These are phyloP conservation scores for Solanum hybrid DNA, from an alignment of 305 asterid species.

Conservation along the genomic window DNA sequence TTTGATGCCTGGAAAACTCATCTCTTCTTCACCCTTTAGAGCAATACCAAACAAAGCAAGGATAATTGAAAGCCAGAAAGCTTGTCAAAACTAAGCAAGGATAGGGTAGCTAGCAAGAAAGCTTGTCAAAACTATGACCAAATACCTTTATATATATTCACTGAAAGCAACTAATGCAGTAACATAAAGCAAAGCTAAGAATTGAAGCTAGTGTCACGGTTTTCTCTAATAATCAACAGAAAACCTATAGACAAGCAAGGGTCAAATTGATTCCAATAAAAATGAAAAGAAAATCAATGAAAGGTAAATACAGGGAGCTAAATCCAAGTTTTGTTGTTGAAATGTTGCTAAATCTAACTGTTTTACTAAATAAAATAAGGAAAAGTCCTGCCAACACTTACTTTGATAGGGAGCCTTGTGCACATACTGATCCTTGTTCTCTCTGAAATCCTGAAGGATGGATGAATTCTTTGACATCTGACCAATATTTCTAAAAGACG, in stretches of 20 bases:
- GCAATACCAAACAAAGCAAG: background rate
- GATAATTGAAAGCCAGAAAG: background rate
- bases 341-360: background rate
- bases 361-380: background rate
- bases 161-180: background rate
- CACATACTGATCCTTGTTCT: constrained; percentile 50
- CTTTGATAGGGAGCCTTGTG: constrained; percentile 60
- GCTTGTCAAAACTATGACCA: background rate
- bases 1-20: background rate
- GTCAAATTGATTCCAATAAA: background rate
- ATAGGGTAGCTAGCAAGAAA: background rate
- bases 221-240: background rate
- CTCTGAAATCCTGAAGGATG: constrained; percentile 36
- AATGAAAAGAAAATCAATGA: background rate
- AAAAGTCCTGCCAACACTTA: constrained; percentile 13
- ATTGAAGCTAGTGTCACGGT: background rate
- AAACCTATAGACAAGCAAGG: background rate
- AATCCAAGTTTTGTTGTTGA: background rate
- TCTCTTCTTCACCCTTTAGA: background rate
- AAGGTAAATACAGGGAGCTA: background rate
- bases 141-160: background rate
- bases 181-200: background rate
- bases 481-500: constrained; percentile 18
- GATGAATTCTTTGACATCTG: constrained; percentile 24
- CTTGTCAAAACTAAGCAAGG: background rate